Conservation (phyloP, 257 asterid genomes). For the Phtheirospermum japonicum region DNA sequence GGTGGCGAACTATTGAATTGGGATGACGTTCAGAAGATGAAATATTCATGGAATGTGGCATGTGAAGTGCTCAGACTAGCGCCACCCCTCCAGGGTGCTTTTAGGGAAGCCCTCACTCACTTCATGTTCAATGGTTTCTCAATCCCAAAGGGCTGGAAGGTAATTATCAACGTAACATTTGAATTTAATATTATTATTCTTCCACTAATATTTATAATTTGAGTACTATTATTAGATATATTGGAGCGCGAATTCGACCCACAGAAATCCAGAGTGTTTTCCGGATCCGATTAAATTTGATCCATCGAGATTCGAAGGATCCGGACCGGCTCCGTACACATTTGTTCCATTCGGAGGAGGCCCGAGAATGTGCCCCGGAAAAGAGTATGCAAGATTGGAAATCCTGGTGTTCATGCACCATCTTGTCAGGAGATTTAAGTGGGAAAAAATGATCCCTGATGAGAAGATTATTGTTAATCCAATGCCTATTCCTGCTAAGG, state of each 20-base stretch:
- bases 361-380: conserved; percentile 38
- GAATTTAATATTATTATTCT: not conserved
- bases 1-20: conserved; percentile 43
- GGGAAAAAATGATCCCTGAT: conserved; percentile 31
- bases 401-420: conserved; percentile 40
- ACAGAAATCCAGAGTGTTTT: conserved; percentile 30
- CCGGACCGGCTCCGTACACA: conserved; percentile 38
- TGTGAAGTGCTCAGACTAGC: conserved; percentile 55
- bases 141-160: conserved; percentile 68
- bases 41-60: conserved; percentile 62
- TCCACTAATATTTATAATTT: not conserved
- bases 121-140: conserved; percentile 50
- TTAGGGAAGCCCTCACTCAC: conserved; percentile 49
- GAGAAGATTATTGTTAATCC: conserved; percentile 35
- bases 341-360: conserved; percentile 40
- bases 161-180: conserved; percentile 4
- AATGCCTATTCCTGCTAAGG: conserved; percentile 39
- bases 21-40: conserved; percentile 57
- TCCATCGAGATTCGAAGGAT: conserved; percentile 33
- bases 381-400: conserved; percentile 33
- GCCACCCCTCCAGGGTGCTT: conserved; percentile 59
- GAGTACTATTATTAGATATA: conserved; percentile 13
- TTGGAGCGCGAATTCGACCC: conserved; percentile 33
- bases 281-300: conserved; percentile 30
- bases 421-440: conserved; percentile 28